Percentiles rank a stretch among this genome's conserved stretches.
Evolutionary conservation across 345 rosid genomes (phyloP).

Genomic region (Aethionema arabicum): DNA sequence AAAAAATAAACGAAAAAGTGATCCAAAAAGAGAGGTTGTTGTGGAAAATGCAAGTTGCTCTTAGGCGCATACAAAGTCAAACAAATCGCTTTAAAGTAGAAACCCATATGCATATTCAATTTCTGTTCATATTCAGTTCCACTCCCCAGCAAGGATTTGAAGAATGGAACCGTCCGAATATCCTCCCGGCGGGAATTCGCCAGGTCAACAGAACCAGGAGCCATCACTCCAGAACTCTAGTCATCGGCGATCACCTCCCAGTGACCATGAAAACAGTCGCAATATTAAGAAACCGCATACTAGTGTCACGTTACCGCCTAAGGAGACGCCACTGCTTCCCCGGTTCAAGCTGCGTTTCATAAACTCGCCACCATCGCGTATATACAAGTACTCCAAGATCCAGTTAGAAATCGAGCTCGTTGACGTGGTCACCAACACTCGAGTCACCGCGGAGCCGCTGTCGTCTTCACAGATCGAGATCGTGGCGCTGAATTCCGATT

Average conservation of each 20-base stretch:
- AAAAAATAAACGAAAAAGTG: too few species aligned
- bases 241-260: conserved; percentile 55
- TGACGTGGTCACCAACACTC: conserved; percentile 38
- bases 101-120: too few species aligned
- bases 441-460: conserved; percentile 38
- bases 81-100: too few species aligned
- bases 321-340: background rate
- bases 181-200: conserved; percentile 20
- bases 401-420: conserved; percentile 42
- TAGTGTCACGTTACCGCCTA: background rate
- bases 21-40: too few species aligned
- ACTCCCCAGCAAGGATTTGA: background rate
- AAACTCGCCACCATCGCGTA: conserved; percentile 32
- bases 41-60: too few species aligned
- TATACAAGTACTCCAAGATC: conserved; percentile 50
- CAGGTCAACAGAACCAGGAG: conserved; percentile 14
- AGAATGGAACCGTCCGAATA: conserved; percentile 38
- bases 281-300: conserved; percentile 39
- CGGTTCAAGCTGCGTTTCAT: conserved; percentile 37
- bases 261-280: conserved; percentile 46
- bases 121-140: too few species aligned
- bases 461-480: conserved; percentile 51
- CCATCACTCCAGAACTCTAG: conserved; percentile 50
- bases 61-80: too few species aligned
- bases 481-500: conserved; percentile 54